These are phyloP conservation scores for Lichtheimia hyalospora DNA, from an alignment of 371 early-diverging fungal genomes.

Conservation along the genomic window DNA sequence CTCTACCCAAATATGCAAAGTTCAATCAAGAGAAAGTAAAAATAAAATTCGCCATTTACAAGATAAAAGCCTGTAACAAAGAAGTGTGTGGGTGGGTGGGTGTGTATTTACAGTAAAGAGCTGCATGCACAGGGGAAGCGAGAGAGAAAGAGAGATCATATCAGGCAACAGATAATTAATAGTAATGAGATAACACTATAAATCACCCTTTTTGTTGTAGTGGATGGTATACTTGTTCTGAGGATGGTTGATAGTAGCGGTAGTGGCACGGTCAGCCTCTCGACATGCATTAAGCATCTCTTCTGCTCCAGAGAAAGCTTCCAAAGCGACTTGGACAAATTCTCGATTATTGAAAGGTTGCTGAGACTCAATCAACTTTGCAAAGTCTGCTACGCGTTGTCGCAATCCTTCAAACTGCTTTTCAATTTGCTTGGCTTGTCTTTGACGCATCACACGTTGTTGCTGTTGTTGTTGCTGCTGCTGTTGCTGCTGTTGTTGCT, in stretches of 20 bases:
- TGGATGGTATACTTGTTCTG: conserved; percentile 44
- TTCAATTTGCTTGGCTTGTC: conserved; percentile 31
- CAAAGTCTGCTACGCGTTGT: conserved; percentile 35
- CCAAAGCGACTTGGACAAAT: conserved; percentile 36
- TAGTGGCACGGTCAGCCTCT: conserved; percentile 13
- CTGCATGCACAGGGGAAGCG: not conserved
- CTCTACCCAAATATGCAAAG: too few species aligned
- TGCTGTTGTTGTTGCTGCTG: conserved; percentile 21
- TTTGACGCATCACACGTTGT: conserved; percentile 18
- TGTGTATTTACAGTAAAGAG: conserved; percentile 1
- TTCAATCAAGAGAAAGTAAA: too few species aligned
- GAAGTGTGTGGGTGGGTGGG: not conserved
- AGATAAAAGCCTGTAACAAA: too few species aligned
- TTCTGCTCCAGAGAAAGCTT: conserved; percentile 38
- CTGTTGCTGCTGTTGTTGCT: conserved; percentile 13
- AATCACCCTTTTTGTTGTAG: conserved; percentile 23
- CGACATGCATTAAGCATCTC: conserved; percentile 44
- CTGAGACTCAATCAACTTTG: conserved; percentile 32
- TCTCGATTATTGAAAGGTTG: conserved; percentile 31
- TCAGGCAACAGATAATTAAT: not conserved
- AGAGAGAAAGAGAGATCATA: not conserved
- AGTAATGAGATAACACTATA: not conserved
- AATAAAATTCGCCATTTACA: too few species aligned
- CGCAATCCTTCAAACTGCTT: conserved; percentile 35
- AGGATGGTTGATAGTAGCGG: conserved; percentile 1